phyloP scores from a whole-genome alignment of 164 flowering plant genomes.

The Litsea cubeba region DNA sequence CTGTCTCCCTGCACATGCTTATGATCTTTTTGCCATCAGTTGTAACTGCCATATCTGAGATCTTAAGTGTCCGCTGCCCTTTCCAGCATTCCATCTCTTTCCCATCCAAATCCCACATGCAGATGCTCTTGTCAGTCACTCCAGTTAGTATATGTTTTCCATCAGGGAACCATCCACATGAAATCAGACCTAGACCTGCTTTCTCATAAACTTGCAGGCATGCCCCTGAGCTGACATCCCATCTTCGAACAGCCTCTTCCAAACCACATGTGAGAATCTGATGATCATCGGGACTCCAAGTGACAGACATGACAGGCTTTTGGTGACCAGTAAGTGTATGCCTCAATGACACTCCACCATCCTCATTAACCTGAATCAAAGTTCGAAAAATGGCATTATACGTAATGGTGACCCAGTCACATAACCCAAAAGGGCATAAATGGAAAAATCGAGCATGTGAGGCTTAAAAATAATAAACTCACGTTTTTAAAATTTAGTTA shows the following conservation, averaged over 20 bases:
- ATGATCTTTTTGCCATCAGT: constrained; percentile 64
- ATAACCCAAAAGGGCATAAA: not conserved
- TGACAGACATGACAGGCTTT: constrained; percentile 52
- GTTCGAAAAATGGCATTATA: not conserved
- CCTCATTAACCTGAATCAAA: constrained; percentile 32
- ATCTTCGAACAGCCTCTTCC: constrained; percentile 65
- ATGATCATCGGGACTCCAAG: constrained; percentile 77
- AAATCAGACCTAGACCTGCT: constrained; percentile 44
- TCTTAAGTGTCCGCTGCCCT: constrained; percentile 56
- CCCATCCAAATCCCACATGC: constrained; percentile 86
- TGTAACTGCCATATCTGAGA: constrained; percentile 70
- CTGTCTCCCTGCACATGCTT: constrained; percentile 50
- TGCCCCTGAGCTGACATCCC: constrained; percentile 73
- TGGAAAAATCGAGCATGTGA: not conserved
- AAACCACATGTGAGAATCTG: constrained; percentile 82
- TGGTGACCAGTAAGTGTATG: constrained; percentile 57
- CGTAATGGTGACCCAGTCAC: not conserved
- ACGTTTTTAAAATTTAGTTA: not conserved
- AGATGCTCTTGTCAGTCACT: constrained; percentile 69
- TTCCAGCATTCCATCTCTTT: constrained; percentile 71
- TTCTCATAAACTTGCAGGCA: constrained; percentile 73
- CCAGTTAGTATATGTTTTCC: constrained; percentile 57
- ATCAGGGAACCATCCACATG: constrained; percentile 88
- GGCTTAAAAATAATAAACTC: not conserved
- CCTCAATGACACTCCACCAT: constrained; percentile 32